Percentiles rank a stretch among this genome's conserved stretches.
These are phyloP conservation scores for Pyrenula massariospora DNA, from an alignment of 495 filamentous ascomycete species.

Conservation along the genomic window DNA sequence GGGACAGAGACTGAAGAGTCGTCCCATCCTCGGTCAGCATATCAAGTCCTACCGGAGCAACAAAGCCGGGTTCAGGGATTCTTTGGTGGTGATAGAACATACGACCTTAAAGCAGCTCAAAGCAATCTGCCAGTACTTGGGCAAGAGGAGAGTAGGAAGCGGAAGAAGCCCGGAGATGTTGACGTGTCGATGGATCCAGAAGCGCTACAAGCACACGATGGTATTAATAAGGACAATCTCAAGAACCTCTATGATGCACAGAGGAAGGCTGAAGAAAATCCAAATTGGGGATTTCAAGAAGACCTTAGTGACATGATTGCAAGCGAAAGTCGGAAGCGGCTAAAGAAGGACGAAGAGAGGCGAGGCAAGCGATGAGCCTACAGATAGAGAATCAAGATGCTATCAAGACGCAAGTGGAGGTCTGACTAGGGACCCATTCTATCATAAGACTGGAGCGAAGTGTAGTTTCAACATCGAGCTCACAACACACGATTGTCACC, in stretches of 20 bases:
- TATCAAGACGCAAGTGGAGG: background rate
- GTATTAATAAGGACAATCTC: constrained; percentile 55
- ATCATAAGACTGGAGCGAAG: background rate
- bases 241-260: constrained; percentile 67
- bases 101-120: constrained; percentile 57
- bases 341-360: constrained; percentile 75
- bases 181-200: constrained; percentile 86
- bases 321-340: constrained; percentile 76
- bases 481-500: background rate
- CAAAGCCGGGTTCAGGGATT: constrained; percentile 77
- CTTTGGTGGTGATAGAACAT: constrained; percentile 87
- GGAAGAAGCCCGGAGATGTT: constrained; percentile 91
- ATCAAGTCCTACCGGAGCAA: constrained; percentile 84
- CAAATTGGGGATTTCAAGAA: constrained; percentile 75
- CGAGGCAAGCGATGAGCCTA: constrained; percentile 31
- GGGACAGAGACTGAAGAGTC: constrained; percentile 86
- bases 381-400: background rate
- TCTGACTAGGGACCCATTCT: background rate
- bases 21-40: constrained; percentile 59
- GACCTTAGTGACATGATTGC: constrained; percentile 96
- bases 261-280: constrained; percentile 56
- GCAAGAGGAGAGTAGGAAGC: constrained; percentile 67
- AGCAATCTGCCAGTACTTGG: constrained; percentile 60
- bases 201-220: constrained; percentile 54
- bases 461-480: background rate